Evolutionary conservation across 345 rosid species (phyloP).

Genomic region (Salix koriyanagi): DNA sequence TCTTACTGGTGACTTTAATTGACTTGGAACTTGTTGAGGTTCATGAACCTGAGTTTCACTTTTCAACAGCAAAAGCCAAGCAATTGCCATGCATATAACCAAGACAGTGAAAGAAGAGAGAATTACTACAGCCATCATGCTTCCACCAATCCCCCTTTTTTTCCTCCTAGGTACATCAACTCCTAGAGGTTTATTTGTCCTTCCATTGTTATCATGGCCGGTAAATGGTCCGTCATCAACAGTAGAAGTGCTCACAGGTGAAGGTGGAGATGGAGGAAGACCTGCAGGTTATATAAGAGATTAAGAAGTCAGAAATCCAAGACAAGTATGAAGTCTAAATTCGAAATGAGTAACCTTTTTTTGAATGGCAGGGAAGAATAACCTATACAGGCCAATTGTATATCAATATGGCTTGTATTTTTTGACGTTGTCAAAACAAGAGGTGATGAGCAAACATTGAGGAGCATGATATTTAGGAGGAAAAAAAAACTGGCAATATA

Average conservation of each 20-base stretch:
- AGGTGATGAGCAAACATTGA: background rate
- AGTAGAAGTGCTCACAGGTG: conserved; percentile 29
- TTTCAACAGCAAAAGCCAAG: conserved; percentile 37
- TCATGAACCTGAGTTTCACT: conserved; percentile 19
- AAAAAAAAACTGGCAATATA: background rate
- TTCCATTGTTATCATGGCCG: conserved; percentile 30
- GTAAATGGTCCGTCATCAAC: conserved; percentile 35
- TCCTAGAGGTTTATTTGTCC: conserved; percentile 51
- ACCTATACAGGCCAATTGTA: background rate
- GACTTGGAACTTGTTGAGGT: conserved; percentile 19
- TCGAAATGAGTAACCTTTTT: background rate
- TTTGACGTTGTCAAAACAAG: background rate
- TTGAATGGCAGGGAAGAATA: background rate
- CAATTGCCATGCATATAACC: conserved; percentile 32
- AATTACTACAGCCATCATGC: conserved; percentile 41
- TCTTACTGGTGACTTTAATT: conserved; percentile 21
- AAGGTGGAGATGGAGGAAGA: conserved; percentile 69
- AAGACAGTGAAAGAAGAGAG: conserved; percentile 47
- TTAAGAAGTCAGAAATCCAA: conserved; percentile 6
- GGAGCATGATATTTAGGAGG: background rate
- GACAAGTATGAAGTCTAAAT: background rate
- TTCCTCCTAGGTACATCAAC: conserved; percentile 43
- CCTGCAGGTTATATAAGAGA: conserved; percentile 25
- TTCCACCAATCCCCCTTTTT: conserved; percentile 32
- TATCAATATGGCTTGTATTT: background rate